Evolutionary conservation across 768 basidiomycete genomes (phyloP).

Genomic region (Podaxis sp.): DNA sequence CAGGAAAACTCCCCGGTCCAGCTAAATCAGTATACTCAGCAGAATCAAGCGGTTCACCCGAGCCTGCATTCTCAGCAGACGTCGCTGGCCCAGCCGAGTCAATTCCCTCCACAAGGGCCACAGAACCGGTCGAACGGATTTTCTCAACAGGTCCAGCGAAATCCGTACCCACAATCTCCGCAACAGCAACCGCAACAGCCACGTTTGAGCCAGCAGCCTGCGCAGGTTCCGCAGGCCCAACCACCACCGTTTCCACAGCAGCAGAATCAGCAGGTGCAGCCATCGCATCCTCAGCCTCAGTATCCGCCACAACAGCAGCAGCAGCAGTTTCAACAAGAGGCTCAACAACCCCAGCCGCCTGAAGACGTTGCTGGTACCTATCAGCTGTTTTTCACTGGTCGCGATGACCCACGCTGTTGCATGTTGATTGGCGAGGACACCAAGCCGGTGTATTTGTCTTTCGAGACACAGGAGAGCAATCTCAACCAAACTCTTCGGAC

Average conservation of each 20-base stretch:
- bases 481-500: slow-evolving; percentile 45
- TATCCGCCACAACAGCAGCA: slow-evolving; percentile 1
- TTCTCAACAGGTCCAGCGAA: neutral
- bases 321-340: neutral
- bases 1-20: slow-evolving; percentile 5
- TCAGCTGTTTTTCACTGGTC: slow-evolving; percentile 68
- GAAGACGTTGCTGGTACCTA: slow-evolving; percentile 39
- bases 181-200: neutral
- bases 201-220: neutral
- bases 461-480: slow-evolving; percentile 56
- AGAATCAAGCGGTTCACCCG: slow-evolving; percentile 1
- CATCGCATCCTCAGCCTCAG: slow-evolving; percentile 3
- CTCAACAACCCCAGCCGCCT: neutral
- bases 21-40: slow-evolving; percentile 3
- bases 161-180: neutral
- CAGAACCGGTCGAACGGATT: slow-evolving; percentile 7
- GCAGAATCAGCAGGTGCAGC: neutral
- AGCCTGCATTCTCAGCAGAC: slow-evolving; percentile 2
- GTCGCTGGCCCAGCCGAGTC: slow-evolving; percentile 1
- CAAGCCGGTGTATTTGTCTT: slow-evolving; percentile 60
- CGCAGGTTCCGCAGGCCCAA: neutral
- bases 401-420: slow-evolving; percentile 66
- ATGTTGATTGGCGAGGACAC: slow-evolving; percentile 67
- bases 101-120: slow-evolving; percentile 1
- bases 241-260: neutral